Evolutionary conservation across 305 asterid species (phyloP).

Genomic region (Fraxinus angustifolia): DNA sequence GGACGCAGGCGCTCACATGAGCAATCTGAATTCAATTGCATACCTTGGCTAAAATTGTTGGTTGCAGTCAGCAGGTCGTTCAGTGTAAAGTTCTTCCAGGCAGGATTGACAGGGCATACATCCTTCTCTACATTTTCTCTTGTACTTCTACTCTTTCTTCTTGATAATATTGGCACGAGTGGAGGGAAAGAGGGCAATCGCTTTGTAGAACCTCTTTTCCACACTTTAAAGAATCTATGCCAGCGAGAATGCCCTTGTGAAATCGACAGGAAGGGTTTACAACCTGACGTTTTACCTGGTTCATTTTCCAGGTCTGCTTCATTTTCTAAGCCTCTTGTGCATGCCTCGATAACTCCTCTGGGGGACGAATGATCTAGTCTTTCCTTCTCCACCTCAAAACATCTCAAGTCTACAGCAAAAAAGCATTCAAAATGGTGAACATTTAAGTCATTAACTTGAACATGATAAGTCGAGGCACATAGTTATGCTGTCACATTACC

Average conservation of each 20-base stretch:
- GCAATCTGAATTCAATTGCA: neutral
- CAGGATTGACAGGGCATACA: conserved; percentile 20
- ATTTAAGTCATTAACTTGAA: neutral
- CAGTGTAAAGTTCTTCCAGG: conserved; percentile 49
- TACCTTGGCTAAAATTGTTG: conserved; percentile 53
- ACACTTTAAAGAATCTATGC: conserved; percentile 32
- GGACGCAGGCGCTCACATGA: neutral
- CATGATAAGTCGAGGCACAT: neutral
- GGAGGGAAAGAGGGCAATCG: conserved; percentile 37
- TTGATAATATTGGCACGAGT: conserved; percentile 28
- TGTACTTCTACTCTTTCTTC: conserved; percentile 28
- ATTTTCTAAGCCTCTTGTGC: conserved; percentile 17
- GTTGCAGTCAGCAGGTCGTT: conserved; percentile 40
- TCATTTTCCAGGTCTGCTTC: neutral
- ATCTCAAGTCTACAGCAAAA: conserved; percentile 33
- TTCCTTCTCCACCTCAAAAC: conserved; percentile 31
- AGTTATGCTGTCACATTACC: conserved; percentile 21
- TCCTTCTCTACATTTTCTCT: conserved; percentile 26
- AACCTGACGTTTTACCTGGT: neutral
- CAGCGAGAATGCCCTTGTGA: conserved; percentile 23
- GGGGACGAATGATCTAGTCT: conserved; percentile 21
- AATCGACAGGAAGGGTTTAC: conserved; percentile 8
- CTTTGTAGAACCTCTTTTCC: conserved; percentile 25
- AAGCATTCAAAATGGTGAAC: neutral
- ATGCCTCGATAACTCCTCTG: conserved; percentile 35